Evolutionary conservation across 495 filamentous ascomycete species (phyloP).

Genomic region (Talaromyces wortmannii): DNA sequence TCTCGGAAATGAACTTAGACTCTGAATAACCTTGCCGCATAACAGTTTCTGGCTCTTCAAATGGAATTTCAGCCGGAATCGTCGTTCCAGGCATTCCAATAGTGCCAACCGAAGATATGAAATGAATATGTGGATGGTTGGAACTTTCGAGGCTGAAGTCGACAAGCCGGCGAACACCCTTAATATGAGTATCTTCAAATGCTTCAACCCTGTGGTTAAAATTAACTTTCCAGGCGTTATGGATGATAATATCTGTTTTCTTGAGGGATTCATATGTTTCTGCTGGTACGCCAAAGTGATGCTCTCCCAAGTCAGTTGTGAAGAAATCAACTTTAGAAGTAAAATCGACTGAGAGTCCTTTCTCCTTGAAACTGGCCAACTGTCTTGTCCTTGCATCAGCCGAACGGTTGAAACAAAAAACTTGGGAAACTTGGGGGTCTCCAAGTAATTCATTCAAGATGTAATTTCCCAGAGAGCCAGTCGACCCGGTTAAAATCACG

Average conservation of each 20-base stretch:
- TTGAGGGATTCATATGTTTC: conserved; percentile 29
- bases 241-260: conserved; percentile 40
- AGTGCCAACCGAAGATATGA: conserved; percentile 47
- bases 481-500: conserved; percentile 50
- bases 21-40: conserved; percentile 44
- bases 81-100: conserved; percentile 23
- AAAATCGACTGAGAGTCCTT: conserved; percentile 3
- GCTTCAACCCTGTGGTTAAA: conserved; percentile 51
- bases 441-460: conserved; percentile 39
- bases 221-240: conserved; percentile 59
- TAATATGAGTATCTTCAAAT: conserved; percentile 49
- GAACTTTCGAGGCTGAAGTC: conserved; percentile 40
- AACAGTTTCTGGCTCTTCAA: conserved; percentile 29
- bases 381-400: conserved; percentile 12
- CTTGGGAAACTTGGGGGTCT: conserved; percentile 25
- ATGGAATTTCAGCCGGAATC: conserved; percentile 23
- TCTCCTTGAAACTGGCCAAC: conserved; percentile 6
- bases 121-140: conserved; percentile 40
- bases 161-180: conserved; percentile 44
- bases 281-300: conserved; percentile 35
- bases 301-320: conserved; percentile 34
- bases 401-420: conserved; percentile 51
- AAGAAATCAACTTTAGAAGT: conserved; percentile 34
- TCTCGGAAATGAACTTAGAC: conserved; percentile 47
- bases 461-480: conserved; percentile 51